Evolutionary conservation across 2,329 filamentous ascomycete genomes (phyloP).

Genomic region (Fusarium nodosum): DNA sequence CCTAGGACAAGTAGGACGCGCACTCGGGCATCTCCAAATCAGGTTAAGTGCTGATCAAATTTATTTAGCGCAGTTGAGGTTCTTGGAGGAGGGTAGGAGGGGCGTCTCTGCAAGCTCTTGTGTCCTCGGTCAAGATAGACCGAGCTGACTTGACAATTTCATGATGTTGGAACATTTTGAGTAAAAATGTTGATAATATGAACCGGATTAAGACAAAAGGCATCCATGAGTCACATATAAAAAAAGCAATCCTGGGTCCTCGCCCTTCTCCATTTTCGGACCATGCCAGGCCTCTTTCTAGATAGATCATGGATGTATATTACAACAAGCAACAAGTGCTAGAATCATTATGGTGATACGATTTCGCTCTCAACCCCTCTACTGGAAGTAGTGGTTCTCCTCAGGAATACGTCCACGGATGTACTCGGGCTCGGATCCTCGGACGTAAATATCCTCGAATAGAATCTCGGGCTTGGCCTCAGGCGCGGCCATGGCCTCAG

Average conservation of each 20-base stretch:
- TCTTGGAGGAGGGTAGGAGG: slow-evolving; percentile 16
- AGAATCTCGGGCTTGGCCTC: slow-evolving; percentile 85
- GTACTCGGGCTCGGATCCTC: slow-evolving; percentile 48
- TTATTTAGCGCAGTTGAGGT: slow-evolving; percentile 24
- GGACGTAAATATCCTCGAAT: slow-evolving; percentile 72
- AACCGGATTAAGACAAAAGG: slow-evolving; percentile 21
- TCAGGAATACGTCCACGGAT: slow-evolving; percentile 48
- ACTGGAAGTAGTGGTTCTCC: slow-evolving; percentile 46
- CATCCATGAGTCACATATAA: slow-evolving; percentile 46
- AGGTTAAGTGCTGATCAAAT: slow-evolving; percentile 14
- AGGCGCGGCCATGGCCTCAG: slow-evolving; percentile 88
- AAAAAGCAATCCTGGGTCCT: slow-evolving; percentile 43
- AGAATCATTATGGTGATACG: slow-evolving; percentile 53
- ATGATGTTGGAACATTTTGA: slow-evolving; percentile 14
- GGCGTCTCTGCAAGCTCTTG: slow-evolving; percentile 27
- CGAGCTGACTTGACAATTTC: slow-evolving; percentile 29
- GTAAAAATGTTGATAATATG: slow-evolving; percentile 5
- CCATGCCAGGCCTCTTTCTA: slow-evolving; percentile 46
- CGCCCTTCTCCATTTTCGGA: slow-evolving; percentile 46
- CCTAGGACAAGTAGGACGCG: background rate
- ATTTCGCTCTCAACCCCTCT: slow-evolving; percentile 31
- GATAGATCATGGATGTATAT: slow-evolving; percentile 53
- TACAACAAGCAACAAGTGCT: slow-evolving; percentile 51
- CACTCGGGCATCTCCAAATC: slow-evolving; percentile 11
- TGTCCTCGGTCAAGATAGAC: slow-evolving; percentile 35